These are phyloP conservation scores for Periconia digitata DNA, from an alignment of 2,329 filamentous ascomycete genomes.

Conservation along the genomic window DNA sequence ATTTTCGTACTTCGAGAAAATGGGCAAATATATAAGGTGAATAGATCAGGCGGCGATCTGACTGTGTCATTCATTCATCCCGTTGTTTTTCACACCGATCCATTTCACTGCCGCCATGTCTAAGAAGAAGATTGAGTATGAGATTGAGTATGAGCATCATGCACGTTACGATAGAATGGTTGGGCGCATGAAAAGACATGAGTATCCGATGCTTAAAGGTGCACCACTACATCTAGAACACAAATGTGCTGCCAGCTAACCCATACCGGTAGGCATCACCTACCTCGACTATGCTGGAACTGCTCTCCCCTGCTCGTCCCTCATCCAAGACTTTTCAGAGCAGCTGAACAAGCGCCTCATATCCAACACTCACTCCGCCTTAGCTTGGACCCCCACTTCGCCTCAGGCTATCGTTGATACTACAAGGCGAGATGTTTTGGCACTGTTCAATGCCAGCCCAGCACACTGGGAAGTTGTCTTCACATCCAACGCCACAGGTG, in stretches of 20 bases:
- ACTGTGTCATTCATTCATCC: too few relatives aligned
- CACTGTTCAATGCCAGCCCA: conserved; percentile 79
- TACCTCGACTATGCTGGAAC: conserved; percentile 62
- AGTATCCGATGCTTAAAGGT: conserved; percentile 33
- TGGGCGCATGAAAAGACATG: conserved; percentile 12
- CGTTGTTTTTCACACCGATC: too few relatives aligned
- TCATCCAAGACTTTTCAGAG: conserved; percentile 57
- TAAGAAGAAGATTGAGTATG: background rate
- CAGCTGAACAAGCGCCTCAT: conserved; percentile 62
- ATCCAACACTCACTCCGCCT: conserved; percentile 69
- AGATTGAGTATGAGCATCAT: background rate
- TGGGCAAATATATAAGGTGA: too few relatives aligned
- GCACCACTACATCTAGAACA: background rate
- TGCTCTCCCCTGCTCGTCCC: conserved; percentile 53
- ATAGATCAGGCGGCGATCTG: too few relatives aligned
- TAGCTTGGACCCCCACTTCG: conserved; percentile 59
- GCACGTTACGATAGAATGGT: conserved; percentile 1
- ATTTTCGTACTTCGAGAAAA: too few relatives aligned
- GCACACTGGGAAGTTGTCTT: conserved; percentile 84
- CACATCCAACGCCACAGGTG: conserved; percentile 90
- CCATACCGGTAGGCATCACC: conserved; percentile 21
- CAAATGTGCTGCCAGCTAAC: background rate
- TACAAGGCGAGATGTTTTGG: conserved; percentile 50
- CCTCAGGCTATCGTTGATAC: conserved; percentile 61
- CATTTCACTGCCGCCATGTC: background rate